phyloP scores from a whole-genome alignment of 768 basidiomycete species.

The Rhizopogon vulgaris region DNA sequence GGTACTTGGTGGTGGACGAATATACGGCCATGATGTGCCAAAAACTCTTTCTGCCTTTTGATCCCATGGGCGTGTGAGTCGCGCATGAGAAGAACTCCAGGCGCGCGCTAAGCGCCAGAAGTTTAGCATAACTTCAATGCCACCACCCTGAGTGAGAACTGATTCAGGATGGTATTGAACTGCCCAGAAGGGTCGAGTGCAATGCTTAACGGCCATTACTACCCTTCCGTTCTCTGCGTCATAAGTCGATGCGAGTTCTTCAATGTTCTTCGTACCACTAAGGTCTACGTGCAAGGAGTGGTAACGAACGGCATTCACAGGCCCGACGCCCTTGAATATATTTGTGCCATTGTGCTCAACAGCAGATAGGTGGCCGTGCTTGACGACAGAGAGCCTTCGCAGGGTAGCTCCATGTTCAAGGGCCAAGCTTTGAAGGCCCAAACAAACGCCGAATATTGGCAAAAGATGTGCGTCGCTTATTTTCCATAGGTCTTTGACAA shows the following conservation, averaged over 20 bases:
- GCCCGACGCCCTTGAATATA: constrained; percentile 53
- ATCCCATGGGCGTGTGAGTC: constrained; percentile 39
- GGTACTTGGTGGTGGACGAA: constrained; percentile 20
- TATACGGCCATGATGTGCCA: constrained; percentile 55
- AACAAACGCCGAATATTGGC: constrained; percentile 79
- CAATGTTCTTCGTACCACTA: constrained; percentile 39
- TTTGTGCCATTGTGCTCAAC: constrained; percentile 54
- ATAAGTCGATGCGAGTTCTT: constrained; percentile 64
- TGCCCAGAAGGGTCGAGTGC: constrained; percentile 68
- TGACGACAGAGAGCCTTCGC: constrained; percentile 59
- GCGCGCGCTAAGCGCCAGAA: constrained; percentile 65
- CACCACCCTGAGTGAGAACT: constrained; percentile 63
- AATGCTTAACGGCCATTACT: constrained; percentile 71
- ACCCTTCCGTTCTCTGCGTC: constrained; percentile 59
- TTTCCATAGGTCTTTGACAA: constrained; percentile 69
- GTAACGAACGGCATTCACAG: constrained; percentile 64
- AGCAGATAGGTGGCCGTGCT: constrained; percentile 69
- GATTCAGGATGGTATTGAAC: constrained; percentile 92
- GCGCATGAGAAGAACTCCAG: constrained; percentile 42
- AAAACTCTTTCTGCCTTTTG: constrained; percentile 28
- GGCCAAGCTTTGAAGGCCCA: constrained; percentile 74
- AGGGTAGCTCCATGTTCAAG: constrained; percentile 58
- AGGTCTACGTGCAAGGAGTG: constrained; percentile 71
- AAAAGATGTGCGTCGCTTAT: constrained; percentile 43
- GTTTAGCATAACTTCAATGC: constrained; percentile 60